Conservation (phyloP, 768 basidiomycete genomes). For the Pleurotus salmoneostramineus region DNA sequence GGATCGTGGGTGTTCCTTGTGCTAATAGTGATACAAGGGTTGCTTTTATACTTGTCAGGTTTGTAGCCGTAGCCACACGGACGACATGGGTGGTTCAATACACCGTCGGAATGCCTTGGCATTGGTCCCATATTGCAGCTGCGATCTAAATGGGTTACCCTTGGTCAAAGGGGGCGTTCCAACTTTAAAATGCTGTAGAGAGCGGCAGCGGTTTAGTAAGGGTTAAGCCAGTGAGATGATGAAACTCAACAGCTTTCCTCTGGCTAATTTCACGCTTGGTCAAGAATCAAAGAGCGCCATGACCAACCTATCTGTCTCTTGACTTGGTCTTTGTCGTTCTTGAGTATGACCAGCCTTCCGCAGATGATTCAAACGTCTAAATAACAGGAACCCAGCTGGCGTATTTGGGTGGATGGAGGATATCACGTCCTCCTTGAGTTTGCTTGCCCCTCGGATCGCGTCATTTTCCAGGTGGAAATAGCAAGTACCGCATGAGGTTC, state of each 20-base stretch:
- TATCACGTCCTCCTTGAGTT: no score
- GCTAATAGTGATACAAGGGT: background rate
- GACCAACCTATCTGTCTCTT: no score
- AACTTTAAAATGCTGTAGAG: conserved; percentile 8
- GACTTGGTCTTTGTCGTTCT: no score
- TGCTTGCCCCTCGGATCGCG: background rate
- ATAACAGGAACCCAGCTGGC: no score
- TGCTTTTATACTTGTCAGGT: background rate
- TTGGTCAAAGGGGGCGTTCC: background rate
- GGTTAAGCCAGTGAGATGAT: background rate
- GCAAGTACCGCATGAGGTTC: background rate
- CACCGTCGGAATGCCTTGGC: background rate
- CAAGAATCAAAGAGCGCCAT: no score
- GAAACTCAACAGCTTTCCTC: conserved; percentile 1
- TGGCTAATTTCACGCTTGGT: background rate
- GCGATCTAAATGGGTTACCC: conserved; percentile 4
- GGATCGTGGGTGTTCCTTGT: background rate
- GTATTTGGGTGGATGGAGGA: no score
- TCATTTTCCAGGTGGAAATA: background rate
- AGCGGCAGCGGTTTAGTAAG: background rate
- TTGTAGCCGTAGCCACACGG: background rate
- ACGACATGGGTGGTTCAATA: background rate
- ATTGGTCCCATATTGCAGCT: conserved; percentile 4
- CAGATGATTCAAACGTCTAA: no score
- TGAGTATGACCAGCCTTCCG: no score